These are phyloP conservation scores for Evernia prunastri DNA, from an alignment of 495 filamentous ascomycete species.

Conservation along the genomic window DNA sequence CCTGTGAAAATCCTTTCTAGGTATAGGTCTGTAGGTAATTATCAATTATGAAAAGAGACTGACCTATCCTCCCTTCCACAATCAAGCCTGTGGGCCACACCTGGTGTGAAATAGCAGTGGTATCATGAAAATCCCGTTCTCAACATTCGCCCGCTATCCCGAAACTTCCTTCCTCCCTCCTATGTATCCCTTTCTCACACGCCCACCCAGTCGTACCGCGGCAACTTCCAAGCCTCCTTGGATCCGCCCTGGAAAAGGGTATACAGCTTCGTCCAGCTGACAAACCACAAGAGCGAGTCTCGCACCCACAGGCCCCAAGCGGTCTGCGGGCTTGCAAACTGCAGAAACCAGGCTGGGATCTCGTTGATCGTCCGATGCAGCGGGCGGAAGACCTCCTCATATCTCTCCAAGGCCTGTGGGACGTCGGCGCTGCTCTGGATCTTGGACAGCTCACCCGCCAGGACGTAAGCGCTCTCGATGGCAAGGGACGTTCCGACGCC, in stretches of 20 bases:
- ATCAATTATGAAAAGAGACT: no score
- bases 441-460: conserved; percentile 41
- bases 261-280: conserved; percentile 12
- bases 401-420: conserved; percentile 3
- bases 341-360: neutral
- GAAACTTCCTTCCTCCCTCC: no score
- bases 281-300: conserved; percentile 9
- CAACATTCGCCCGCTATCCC: no score
- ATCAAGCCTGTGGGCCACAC: no score
- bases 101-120: no score
- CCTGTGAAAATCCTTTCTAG: no score
- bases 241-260: conserved; percentile 2
- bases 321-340: conserved; percentile 14
- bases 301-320: conserved; percentile 12
- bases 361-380: conserved; percentile 7
- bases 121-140: no score
- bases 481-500: conserved; percentile 45
- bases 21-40: no score
- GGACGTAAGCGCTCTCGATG: conserved; percentile 45
- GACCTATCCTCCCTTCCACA: no score
- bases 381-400: conserved; percentile 14
- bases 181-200: neutral
- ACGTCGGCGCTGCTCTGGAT: conserved; percentile 10
- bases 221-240: neutral
- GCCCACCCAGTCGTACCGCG: conserved; percentile 1